Evolutionary conservation across 192 early-diverging fungal genomes (phyloP), one percentile per base, ranked within the genome.

Genomic region (Entrophospora sp.): DNA sequence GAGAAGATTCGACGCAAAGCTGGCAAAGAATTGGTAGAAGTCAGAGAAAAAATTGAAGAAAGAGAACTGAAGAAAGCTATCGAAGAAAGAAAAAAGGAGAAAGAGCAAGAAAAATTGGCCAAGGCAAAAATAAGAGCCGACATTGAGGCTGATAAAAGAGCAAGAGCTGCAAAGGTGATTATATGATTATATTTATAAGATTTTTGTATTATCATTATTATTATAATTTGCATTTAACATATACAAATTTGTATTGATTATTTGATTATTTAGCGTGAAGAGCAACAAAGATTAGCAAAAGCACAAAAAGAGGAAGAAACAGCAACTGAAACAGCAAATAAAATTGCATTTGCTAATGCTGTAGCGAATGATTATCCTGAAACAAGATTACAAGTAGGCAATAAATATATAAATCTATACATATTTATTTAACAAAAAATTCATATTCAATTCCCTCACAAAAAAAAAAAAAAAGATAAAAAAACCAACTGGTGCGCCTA

Each of bases 91-190:
- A 84, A 81, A 66, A 73, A 77, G 49, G 89, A 94, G 64, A 92
- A 94, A 74, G 89, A 90, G 48, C 78, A 83, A 22, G 92, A 94
- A 14, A 80, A 74, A 37, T 45, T 73, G n/a, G 89, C 90, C 2
- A 87, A 85, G 53, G 83, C 75, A n/a, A 82, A 81, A 60, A 86
- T 94, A 60, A 86, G 83, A 59, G 83, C 81, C 10, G 84, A 88
- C 68, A 89, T 94, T 68, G 92, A 93, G 67, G 76, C 73, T 16
- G 92, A 94, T 69, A 91, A 87, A 67, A 71, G 67, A 44, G 91
- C 91, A 36, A 61, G 92, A 10, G 75, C 77, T 0, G 79, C 83
- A 3, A 82, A 87, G 77, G 84, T 87, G 75, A 30, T 35, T 51
- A 44, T 51, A 61, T 32, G 45, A 28, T 49, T 51, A 27, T 52